These are phyloP conservation scores for Colletotrichum destructivum DNA, from an alignment of 2,329 filamentous ascomycete species.

Conservation along the genomic window DNA sequence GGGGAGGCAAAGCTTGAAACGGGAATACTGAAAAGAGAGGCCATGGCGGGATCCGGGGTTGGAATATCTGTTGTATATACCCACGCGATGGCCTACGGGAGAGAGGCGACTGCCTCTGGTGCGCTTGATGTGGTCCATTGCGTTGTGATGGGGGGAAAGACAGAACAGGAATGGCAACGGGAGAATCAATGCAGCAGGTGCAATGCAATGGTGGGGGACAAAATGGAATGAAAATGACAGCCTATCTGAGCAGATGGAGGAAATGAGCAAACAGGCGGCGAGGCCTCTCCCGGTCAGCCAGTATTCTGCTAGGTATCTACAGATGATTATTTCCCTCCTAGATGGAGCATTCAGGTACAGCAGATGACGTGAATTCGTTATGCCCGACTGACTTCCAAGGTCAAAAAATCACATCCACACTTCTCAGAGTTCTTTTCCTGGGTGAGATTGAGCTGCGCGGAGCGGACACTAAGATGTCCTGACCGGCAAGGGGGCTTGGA, in stretches of 20 bases:
- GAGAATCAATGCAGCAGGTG: constrained; percentile 5
- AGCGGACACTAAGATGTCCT: not conserved
- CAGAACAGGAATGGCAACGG: constrained; percentile 18
- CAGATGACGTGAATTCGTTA: too few species aligned
- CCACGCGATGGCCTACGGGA: constrained; percentile 32
- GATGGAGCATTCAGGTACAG: not conserved
- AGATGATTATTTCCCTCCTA: constrained; percentile 5
- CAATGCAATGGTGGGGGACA: constrained; percentile 20
- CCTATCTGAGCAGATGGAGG: not conserved
- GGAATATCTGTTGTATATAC: constrained; percentile 37
- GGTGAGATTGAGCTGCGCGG: too few species aligned
- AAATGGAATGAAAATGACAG: not conserved
- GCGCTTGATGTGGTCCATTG: constrained; percentile 10
- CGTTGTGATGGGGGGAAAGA: constrained; percentile 16
- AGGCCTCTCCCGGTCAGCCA: constrained; percentile 12
- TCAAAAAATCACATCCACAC: too few species aligned
- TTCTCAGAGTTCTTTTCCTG: too few species aligned
- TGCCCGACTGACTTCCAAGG: too few species aligned
- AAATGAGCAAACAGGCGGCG: not conserved
- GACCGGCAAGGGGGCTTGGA: not conserved
- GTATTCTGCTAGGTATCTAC: constrained; percentile 6
- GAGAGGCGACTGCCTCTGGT: constrained; percentile 5
- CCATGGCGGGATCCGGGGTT: constrained; percentile 4
- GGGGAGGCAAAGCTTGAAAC: constrained; percentile 22
- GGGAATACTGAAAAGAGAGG: constrained; percentile 13